Percentiles rank a stretch among this genome's conserved stretches.
phyloP scores from a whole-genome alignment of 2,329 filamentous ascomycete species.

The Diaporthe longicolla region DNA sequence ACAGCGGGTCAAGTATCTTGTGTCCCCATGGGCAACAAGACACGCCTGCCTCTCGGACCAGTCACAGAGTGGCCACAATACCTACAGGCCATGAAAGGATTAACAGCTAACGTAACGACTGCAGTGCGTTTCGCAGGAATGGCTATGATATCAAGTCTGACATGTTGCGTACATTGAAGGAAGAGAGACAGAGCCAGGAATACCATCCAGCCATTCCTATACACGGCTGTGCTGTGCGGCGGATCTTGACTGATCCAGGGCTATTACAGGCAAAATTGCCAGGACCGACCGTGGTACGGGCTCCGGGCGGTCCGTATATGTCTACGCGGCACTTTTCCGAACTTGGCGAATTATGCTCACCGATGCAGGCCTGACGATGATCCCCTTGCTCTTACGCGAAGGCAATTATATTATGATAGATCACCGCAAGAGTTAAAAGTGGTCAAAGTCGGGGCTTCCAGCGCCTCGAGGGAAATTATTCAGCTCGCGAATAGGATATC shows the following conservation, averaged over 20 bases:
- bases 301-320: background rate
- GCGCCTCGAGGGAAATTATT: background rate
- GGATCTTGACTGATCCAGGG: too few relatives aligned
- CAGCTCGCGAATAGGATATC: slow-evolving; percentile 7
- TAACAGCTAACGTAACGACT: background rate
- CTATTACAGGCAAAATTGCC: background rate
- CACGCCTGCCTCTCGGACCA: background rate
- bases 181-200: background rate
- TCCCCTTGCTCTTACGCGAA: background rate
- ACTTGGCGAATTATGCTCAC: slow-evolving; percentile 6
- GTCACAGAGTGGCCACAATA: too few relatives aligned
- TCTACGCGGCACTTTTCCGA: slow-evolving; percentile 9
- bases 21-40: background rate
- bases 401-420: background rate
- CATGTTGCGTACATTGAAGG: background rate
- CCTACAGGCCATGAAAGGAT: too few relatives aligned
- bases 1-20: background rate
- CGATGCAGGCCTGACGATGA: background rate
- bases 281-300: background rate
- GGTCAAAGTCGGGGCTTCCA: background rate
- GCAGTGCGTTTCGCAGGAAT: too few relatives aligned
- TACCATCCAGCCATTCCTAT: background rate
- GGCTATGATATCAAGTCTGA: background rate
- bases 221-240: background rate
- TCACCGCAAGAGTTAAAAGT: background rate